These are phyloP conservation scores for Tricholoma terreum DNA, from an alignment of 768 basidiomycete species.

Conservation along the genomic window DNA sequence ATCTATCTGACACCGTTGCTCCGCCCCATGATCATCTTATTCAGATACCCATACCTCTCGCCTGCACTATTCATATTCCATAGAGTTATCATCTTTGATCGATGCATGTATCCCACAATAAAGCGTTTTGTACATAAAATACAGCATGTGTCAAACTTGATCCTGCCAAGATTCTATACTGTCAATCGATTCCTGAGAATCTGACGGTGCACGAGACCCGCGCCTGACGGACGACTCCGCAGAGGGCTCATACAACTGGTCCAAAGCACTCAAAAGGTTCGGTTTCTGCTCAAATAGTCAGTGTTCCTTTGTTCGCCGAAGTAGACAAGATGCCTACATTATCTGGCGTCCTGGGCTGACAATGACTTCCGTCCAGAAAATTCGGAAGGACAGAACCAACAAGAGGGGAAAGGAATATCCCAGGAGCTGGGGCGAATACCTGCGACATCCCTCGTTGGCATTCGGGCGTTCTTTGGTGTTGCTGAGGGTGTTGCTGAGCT, in stretches of 20 bases:
- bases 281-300: neutral
- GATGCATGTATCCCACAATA: neutral
- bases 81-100: neutral
- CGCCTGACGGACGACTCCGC: neutral
- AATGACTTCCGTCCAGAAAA: neutral
- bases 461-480: constrained; percentile 1
- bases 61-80: neutral
- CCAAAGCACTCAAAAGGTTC: neutral
- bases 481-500: neutral
- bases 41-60: too few relatives aligned
- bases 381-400: constrained; percentile 2
- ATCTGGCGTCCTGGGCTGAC: neutral
- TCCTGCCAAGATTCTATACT: constrained; percentile 39
- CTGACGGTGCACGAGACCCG: neutral
- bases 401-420: constrained; percentile 36
- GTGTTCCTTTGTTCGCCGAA: neutral
- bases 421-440: constrained; percentile 35
- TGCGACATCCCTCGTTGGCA: constrained; percentile 8
- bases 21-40: neutral
- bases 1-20: constrained; percentile 2
- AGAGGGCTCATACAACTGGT: neutral
- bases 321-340: neutral
- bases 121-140: too few relatives aligned
- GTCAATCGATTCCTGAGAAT: constrained; percentile 30
- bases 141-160: neutral